Base-by-base conservation (phyloP, 140 eudicot genomes). In the Ambrosia hybrid region DNA sequence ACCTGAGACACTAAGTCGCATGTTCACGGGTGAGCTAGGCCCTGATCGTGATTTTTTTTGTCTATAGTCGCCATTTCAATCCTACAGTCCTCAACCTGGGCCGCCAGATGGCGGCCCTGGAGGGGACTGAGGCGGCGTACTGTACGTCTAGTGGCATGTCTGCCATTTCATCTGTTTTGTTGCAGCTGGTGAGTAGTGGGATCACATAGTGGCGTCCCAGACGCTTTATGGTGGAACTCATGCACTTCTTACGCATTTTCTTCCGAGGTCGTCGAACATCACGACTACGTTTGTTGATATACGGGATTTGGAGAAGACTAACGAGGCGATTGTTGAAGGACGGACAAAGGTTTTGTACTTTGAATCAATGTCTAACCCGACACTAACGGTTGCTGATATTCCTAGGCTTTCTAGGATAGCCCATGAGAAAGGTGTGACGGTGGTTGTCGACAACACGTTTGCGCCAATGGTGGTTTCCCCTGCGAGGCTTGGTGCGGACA, bases 71-170 rank as follows among this genome's bases (percentile, higher is more conserved):
- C 73, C 99, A 94, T 73, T 90, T 90, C 69, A 90, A 94, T 64
- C 99, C 99, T 0, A 94, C 99, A 9, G 99, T 90, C n/a, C 85
- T 94, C 10, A 94, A 83, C 79, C 96, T 94, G 17, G 83, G 96
- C 78, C 97, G 97, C 12, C 91, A 84, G 77, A 88, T 94, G 91
- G 99, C 99, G 9, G 97, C 99, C 11, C 72, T 94, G 3, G 99
- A 94, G 46, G 99, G 97, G 1, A 94, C 99, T 49, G 95, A 94
- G 78, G 97, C 99, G 9, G 99, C 99, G 5, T 94, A 94, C 84
- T 94, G 99, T 65, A 94, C 97, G 5, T 79, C 99, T 45, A 90
- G 97, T 38, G 99, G 99, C 70, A 94, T 90, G 99, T 90, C 99
- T 3, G 96, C 99, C 7, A 88, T 94, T 71, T 82, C 95, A 39